Conservation (phyloP, 106 monocot species). For the Platanthera guangdongensis region DNA sequence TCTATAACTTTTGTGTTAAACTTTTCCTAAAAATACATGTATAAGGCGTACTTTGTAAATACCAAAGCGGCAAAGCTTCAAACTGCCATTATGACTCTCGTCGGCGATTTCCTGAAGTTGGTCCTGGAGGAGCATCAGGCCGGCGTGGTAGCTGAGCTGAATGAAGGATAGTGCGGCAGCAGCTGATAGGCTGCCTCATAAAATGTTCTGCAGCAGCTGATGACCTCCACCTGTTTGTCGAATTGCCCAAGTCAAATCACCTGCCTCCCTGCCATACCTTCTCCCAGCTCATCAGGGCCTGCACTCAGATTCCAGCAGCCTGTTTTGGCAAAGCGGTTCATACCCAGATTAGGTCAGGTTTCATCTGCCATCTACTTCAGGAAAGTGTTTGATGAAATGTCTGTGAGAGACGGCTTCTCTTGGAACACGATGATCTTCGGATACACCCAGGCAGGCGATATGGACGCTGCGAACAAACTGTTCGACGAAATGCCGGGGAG, state of each 20-base stretch:
- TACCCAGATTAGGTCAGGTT: slow-evolving; percentile 28
- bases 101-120: too few species aligned
- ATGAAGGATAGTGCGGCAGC: too few species aligned
- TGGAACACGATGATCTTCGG: slow-evolving; percentile 46
- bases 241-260: slow-evolving; percentile 13
- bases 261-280: slow-evolving; percentile 33
- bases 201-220: slow-evolving; percentile 8
- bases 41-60: too few species aligned
- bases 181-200: slow-evolving; percentile 28
- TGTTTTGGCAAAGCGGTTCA: slow-evolving; percentile 32
- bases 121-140: too few species aligned
- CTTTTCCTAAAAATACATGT: too few species aligned
- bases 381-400: slow-evolving; percentile 46
- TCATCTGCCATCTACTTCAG: slow-evolving; percentile 21
- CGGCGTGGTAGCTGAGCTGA: too few species aligned
- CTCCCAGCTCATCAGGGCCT: slow-evolving; percentile 47
- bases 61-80: too few species aligned
- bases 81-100: too few species aligned
- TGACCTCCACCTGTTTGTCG: slow-evolving; percentile 23
- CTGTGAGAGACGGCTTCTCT: slow-evolving; percentile 29
- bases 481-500: slow-evolving; percentile 49
- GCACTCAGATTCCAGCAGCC: slow-evolving; percentile 1
- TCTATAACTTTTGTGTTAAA: too few species aligned
- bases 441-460: slow-evolving; percentile 12
- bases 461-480: slow-evolving; percentile 20